A percentile compares a stretch with the other conserved stretches of the same genome.
Evolutionary conservation across 352 stramenopile species (phyloP).

Genomic region (Globisporangium emineosum): DNA sequence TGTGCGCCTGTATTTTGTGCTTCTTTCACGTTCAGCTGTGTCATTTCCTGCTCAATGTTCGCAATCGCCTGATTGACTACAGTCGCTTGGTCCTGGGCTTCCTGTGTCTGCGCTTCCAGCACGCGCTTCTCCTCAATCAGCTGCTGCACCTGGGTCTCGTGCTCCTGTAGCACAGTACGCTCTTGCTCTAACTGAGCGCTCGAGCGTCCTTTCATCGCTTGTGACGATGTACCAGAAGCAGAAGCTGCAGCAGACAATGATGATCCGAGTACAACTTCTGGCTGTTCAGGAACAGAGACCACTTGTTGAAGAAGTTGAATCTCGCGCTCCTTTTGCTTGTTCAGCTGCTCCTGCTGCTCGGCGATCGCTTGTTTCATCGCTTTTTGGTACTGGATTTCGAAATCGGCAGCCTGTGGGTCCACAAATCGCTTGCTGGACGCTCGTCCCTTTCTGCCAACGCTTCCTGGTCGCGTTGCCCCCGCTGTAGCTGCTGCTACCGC

Average conservation of each 20-base stretch:
- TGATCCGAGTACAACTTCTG: not conserved
- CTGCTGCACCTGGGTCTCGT: constrained; percentile 31
- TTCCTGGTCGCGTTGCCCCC: constrained; percentile 3
- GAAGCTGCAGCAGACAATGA: not conserved
- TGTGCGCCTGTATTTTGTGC: constrained; percentile 25
- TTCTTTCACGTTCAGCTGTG: constrained; percentile 33
- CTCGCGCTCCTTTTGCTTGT: constrained; percentile 43
- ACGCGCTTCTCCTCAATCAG: constrained; percentile 47
- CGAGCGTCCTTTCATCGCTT: not conserved
- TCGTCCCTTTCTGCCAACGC: not conserved
- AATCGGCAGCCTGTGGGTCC: constrained; percentile 32
- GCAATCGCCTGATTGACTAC: constrained; percentile 30
- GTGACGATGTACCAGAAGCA: not conserved
- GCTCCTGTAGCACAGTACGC: constrained; percentile 25
- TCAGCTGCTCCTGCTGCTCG: constrained; percentile 43
- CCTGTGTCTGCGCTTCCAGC: constrained; percentile 31
- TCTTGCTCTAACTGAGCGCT: constrained; percentile 11
- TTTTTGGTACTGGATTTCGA: constrained; percentile 64
- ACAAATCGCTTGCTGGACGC: constrained; percentile 4
- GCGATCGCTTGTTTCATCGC: constrained; percentile 43
- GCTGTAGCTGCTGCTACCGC: constrained; percentile 34
- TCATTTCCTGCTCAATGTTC: constrained; percentile 37
- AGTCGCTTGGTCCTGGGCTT: constrained; percentile 22
- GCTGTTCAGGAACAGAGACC: constrained; percentile 33
- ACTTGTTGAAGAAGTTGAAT: constrained; percentile 48